Base-by-base conservation (phyloP, 305 asterid genomes). In the Fraxinus ornus region DNA sequence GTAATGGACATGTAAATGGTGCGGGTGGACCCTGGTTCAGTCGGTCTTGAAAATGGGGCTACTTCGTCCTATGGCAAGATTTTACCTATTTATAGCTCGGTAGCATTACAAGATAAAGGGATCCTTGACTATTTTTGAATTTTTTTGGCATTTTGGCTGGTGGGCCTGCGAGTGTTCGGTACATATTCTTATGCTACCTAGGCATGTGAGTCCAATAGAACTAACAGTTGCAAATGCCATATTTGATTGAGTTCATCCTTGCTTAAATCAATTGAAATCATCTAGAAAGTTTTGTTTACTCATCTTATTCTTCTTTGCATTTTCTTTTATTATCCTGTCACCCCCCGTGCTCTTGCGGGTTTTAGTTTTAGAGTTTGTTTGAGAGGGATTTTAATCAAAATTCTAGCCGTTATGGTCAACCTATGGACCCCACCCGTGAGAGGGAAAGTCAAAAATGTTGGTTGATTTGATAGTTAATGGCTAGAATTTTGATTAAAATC, bases 1-100 rank as follows among this genome's bases (percentile, higher is more conserved):
- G 91, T 89, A 95, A 94, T 73, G 97, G 97, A 30, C 97, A 92
- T 82, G 91, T 89, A 82, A 93, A 93, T 83, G 94, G 94, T 62
- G 87, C 86, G 37, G 87, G 88, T 44, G 91, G 93, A 41, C 95
- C 94, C 32, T 95, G 98, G 98, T 95, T 91, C 90, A 94, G 88
- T 89, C 95, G 87, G 85, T 89, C 89, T 55, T 90, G 89, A 91
- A 89, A 79, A 81, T 39, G 28, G 77, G 33, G 78, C 19, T 21
- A 79, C 62, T n/a, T 71, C 8, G 60, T 74, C 78, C 22, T 39
- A 21, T 79, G 81, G 82, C 79, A 57, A 35, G 74, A 55, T 24
- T 24, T 17, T 21, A 44, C 79, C 71, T 75, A 57, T 19, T 12
- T 2, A 73, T 79, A 79, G 64, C 80, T 83, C 37, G 79, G 77